Conservation (phyloP, 495 filamentous ascomycete genomes). For the Talaromyces liani region DNA sequence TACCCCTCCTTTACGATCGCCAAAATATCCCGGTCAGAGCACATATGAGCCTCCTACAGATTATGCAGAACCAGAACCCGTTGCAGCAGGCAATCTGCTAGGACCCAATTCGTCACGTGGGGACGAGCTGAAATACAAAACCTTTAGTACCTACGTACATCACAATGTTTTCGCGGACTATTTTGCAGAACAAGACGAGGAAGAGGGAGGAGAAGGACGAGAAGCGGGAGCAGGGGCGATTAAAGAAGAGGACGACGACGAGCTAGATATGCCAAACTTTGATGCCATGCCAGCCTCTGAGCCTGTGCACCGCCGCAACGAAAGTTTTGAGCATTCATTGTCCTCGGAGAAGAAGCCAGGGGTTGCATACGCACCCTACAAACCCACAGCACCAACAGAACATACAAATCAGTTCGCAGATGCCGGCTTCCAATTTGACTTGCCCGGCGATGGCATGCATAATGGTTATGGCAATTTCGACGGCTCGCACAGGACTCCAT, state of each 20-base stretch:
- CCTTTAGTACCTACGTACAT: background rate
- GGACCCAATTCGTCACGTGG: background rate
- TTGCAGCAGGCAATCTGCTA: background rate
- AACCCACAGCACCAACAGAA: conserved; percentile 48
- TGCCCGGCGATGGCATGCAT: conserved; percentile 43
- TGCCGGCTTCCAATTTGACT: conserved; percentile 58
- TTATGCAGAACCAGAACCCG: background rate
- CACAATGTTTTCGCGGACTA: conserved; percentile 30
- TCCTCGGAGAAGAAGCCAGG: background rate
- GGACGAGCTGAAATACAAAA: conserved; percentile 2
- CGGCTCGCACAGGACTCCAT: conserved; percentile 4
- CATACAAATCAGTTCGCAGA: conserved; percentile 53
- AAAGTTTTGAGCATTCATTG: conserved; percentile 5
- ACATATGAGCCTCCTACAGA: conserved; percentile 19
- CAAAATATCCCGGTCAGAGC: conserved; percentile 28
- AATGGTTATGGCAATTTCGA: conserved; percentile 5
- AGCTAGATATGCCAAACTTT: conserved; percentile 66
- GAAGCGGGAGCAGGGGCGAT: background rate
- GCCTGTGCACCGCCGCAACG: conserved; percentile 6
- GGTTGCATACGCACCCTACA: conserved; percentile 25
- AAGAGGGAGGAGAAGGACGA: background rate
- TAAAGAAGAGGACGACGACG: conserved; percentile 19
- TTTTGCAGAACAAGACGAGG: conserved; percentile 19
- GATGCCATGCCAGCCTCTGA: conserved; percentile 48
- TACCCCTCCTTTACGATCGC: conserved; percentile 11